Evolutionary conservation across 768 basidiomycete genomes (phyloP).

Genomic region (Asterophora lycoperdoides): DNA sequence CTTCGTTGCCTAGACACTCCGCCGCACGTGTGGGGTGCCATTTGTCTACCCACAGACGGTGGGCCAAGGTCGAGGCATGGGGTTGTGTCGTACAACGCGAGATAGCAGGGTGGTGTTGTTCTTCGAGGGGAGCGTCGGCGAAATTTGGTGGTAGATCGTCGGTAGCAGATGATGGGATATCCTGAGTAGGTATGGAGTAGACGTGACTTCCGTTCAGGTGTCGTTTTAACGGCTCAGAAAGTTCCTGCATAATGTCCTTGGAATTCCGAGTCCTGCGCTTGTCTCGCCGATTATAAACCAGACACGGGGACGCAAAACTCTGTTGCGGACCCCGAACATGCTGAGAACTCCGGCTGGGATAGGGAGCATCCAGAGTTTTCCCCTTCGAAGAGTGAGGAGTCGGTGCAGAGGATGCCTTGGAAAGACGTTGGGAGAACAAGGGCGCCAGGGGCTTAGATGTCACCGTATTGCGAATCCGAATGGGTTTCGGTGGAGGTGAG

Average conservation of each 20-base stretch:
- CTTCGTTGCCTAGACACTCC: slow-evolving; percentile 77
- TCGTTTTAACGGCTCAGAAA: neutral
- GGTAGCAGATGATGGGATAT: neutral
- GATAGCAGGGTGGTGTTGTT: slow-evolving; percentile 49
- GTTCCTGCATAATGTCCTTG: neutral
- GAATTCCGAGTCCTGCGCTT: neutral
- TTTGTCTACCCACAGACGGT: slow-evolving; percentile 64
- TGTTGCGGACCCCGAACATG: slow-evolving; percentile 61
- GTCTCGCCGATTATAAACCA: slow-evolving; percentile 11
- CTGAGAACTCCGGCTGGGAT: slow-evolving; percentile 48
- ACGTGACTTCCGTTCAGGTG: neutral
- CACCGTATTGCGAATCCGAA: slow-evolving; percentile 8
- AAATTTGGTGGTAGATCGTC: slow-evolving; percentile 13
- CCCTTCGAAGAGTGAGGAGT: slow-evolving; percentile 4
- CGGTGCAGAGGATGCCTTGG: slow-evolving; percentile 12
- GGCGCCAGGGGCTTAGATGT: slow-evolving; percentile 35
- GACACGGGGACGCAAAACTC: slow-evolving; percentile 20
- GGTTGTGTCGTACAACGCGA: slow-evolving; percentile 24
- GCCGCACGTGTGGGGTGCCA: slow-evolving; percentile 72
- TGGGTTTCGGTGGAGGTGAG: slow-evolving; percentile 33
- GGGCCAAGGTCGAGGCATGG: slow-evolving; percentile 18
- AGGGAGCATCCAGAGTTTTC: slow-evolving; percentile 29
- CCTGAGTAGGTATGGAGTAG: neutral
- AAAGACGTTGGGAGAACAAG: slow-evolving; percentile 38
- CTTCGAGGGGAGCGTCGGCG: slow-evolving; percentile 27